These are phyloP conservation scores for Ormosia emarginata DNA, from an alignment of 306 rosid genomes.

Conservation along the genomic window DNA sequence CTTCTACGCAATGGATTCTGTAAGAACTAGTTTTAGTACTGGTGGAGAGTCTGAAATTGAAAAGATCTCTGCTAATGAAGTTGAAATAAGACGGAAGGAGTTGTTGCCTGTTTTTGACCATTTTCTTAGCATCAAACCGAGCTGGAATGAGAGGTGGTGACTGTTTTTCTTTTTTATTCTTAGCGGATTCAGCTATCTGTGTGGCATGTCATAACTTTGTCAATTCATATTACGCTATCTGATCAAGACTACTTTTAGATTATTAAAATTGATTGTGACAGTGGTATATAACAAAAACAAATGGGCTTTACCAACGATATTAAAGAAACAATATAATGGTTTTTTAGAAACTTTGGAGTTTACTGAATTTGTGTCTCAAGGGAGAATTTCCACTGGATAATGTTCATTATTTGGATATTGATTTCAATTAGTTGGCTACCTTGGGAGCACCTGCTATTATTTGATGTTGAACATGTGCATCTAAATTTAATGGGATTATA, in stretches of 20 bases:
- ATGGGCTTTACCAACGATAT: background rate
- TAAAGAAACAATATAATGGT: slow-evolving; percentile 5
- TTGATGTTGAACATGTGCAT: background rate
- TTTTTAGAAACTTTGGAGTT: background rate
- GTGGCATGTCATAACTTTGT: slow-evolving; percentile 8
- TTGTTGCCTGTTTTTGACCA: slow-evolving; percentile 78
- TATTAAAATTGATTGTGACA: background rate
- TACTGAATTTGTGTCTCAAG: background rate
- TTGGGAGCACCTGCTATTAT: background rate
- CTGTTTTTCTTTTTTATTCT: slow-evolving; percentile 8
- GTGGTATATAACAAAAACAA: slow-evolving; percentile 3
- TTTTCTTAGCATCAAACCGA: slow-evolving; percentile 61
- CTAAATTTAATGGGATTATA: slow-evolving; percentile 3
- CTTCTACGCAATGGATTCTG: slow-evolving; percentile 51
- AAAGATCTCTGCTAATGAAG: slow-evolving; percentile 59
- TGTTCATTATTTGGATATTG: background rate
- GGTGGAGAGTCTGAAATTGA: slow-evolving; percentile 82
- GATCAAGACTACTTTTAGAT: slow-evolving; percentile 7
- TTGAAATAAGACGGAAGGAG: slow-evolving; percentile 74
- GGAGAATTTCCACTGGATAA: background rate
- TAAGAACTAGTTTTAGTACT: slow-evolving; percentile 28
- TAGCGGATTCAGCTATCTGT: background rate
- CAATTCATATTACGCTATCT: background rate
- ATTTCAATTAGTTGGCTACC: slow-evolving; percentile 15
- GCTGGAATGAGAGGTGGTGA: slow-evolving; percentile 72